Conservation (phyloP, 2,329 filamentous ascomycete genomes). For the Tolypocladium inflatum region DNA sequence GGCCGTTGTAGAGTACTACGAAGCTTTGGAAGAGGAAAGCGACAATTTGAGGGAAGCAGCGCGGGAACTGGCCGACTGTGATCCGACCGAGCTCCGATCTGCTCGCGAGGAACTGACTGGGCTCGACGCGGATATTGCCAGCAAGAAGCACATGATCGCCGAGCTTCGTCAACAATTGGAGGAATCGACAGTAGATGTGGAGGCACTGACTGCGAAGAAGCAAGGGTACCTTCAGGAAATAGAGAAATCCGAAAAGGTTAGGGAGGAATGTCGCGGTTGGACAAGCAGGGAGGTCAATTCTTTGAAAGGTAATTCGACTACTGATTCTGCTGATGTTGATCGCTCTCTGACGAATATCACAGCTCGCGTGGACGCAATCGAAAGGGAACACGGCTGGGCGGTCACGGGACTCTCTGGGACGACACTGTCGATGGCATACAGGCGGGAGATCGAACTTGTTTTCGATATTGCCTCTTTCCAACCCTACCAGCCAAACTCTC, state of each 20-base stretch:
- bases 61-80: constrained; percentile 66
- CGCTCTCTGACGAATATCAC: constrained; percentile 24
- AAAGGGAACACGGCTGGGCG: constrained; percentile 60
- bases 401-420: constrained; percentile 55
- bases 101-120: constrained; percentile 59
- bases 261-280: constrained; percentile 86
- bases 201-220: constrained; percentile 56
- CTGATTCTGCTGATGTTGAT: not conserved
- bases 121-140: constrained; percentile 58
- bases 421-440: constrained; percentile 64
- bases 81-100: constrained; percentile 66
- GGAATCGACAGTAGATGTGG: constrained; percentile 56
- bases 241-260: constrained; percentile 68
- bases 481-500: constrained; percentile 32
- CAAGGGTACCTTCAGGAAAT: constrained; percentile 64
- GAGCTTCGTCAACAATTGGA: constrained; percentile 57
- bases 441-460: constrained; percentile 61
- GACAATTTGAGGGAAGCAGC: constrained; percentile 62
- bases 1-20: constrained; percentile 47
- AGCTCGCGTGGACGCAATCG: constrained; percentile 58
- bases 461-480: constrained; percentile 59
- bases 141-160: constrained; percentile 58
- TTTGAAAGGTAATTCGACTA: constrained; percentile 54
- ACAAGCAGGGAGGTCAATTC: constrained; percentile 69
- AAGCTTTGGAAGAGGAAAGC: constrained; percentile 53